Percentiles rank a stretch among this genome's conserved stretches.
Conservation (phyloP, 257 asterid species). For the Salvia miltiorrhiza region DNA sequence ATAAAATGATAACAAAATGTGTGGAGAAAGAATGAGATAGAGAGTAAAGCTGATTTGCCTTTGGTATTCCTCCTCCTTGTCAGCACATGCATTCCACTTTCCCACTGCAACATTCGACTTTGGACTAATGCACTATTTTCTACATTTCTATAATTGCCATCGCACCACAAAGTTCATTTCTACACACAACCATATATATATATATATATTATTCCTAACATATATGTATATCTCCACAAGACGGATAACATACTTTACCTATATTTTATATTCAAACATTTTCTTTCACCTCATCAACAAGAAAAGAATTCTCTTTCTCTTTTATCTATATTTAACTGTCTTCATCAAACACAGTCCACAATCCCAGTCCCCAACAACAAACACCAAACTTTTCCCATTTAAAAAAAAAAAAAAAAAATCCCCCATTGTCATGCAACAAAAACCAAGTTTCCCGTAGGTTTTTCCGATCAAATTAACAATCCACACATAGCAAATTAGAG, state of each 20-base stretch:
- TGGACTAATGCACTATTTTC: constrained; percentile 21
- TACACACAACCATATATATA: too few species aligned
- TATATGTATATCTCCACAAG: not conserved
- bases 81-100: constrained; percentile 91
- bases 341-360: constrained; percentile 14
- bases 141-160: not conserved
- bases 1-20: not conserved
- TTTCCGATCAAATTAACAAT: too few species aligned
- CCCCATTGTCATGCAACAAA: constrained; percentile 24
- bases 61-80: constrained; percentile 55
- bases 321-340: constrained; percentile 16
- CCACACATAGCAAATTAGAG: too few species aligned
- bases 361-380: not conserved
- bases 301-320: constrained; percentile 46
- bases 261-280: not conserved
- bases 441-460: not conserved
- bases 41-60: constrained; percentile 64
- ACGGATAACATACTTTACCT: not conserved
- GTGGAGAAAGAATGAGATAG: constrained; percentile 22
- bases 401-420: too few species aligned
- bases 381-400: not conserved
- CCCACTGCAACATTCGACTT: constrained; percentile 40
- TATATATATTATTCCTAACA: too few species aligned
- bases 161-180: not conserved
- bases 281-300: constrained; percentile 50